These are phyloP conservation scores for Cadophora gregata DNA, from an alignment of 2,329 filamentous ascomycete species.

Conservation along the genomic window DNA sequence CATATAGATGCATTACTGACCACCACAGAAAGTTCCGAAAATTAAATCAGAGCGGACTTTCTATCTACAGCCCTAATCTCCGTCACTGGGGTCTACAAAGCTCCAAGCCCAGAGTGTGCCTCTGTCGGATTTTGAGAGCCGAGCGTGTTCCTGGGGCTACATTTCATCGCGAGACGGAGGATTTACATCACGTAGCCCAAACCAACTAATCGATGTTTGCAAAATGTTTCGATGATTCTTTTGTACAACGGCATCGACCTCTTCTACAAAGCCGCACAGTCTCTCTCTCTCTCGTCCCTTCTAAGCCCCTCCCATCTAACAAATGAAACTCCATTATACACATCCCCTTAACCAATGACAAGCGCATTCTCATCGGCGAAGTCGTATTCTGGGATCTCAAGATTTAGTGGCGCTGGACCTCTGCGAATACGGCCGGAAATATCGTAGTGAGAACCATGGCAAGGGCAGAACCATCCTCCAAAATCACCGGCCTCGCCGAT, in stretches of 20 bases:
- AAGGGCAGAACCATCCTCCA: slow-evolving; percentile 99
- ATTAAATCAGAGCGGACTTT: too few relatives aligned
- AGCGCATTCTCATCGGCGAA: slow-evolving; percentile 90
- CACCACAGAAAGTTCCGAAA: too few relatives aligned
- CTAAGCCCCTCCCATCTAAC: slow-evolving; percentile 17
- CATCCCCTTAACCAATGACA: slow-evolving; percentile 78
- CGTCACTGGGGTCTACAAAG: too few relatives aligned
- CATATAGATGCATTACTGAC: too few relatives aligned
- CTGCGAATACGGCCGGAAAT: slow-evolving; percentile 98
- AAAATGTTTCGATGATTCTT: slow-evolving; percentile 37
- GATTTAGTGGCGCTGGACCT: slow-evolving; percentile 95
- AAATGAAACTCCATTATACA: slow-evolving; percentile 26
- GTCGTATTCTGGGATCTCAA: slow-evolving; percentile 91
- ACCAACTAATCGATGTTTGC: slow-evolving; percentile 2
- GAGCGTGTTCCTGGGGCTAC: neutral
- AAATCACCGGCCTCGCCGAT: slow-evolving; percentile 98
- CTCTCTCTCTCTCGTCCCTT: slow-evolving; percentile 7
- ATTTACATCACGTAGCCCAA: neutral
- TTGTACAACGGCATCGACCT: slow-evolving; percentile 47
- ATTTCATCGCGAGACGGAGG: neutral
- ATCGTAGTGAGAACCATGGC: slow-evolving; percentile 99
- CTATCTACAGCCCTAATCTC: too few relatives aligned
- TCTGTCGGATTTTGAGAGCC: neutral
- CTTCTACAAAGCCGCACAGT: slow-evolving; percentile 50
- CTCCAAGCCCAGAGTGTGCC: too few relatives aligned